Base-by-base conservation (phyloP, 2,329 filamentous ascomycete genomes). In the Aureobasidium pullulans region DNA sequence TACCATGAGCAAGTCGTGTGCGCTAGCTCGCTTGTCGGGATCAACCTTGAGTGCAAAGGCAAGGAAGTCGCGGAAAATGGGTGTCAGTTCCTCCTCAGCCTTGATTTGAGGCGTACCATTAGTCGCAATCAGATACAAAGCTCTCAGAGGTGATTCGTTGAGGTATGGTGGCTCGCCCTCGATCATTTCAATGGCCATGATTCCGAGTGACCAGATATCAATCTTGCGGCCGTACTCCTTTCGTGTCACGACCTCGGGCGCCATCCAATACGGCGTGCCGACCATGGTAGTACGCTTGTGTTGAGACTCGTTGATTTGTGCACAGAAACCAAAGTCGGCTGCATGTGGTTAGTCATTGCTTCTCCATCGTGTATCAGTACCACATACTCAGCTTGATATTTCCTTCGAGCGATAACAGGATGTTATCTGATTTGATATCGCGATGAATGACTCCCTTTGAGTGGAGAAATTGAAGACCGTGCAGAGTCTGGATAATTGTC, bases 171-270 rank as follows among this genome's bases (percentile, higher is more conserved):
- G 94, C 73, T 97, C 94, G 71, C 93, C 94, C 76, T 97, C 94
- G 65, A 99, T 96, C 94, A 99, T 99, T 75, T 99, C 94, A 69
- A 99, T 97, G 7, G 94, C 91, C 94, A 99, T 97, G 76, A 99
- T 99, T 61, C 94, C 94, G 46, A 99, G 79, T 61, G 90, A 96
- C 94, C 94, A 99, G 66, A 99, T 96, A 70, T 99, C 94, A 58
- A 99, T 93, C 75, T 97, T 99, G 63, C 93, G 88, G 65, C 94
- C 94, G 74, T 99, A 99, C 75, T 97, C 94, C 74, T 97, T 97
- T 43, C 92, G 82, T 6, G 91, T 97, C 31, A 99, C 94, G 23
- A 99, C 93, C 75, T 99, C 94, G 3, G 94, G 94, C 1, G 94
- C 94, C 94, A 99, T 99, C 94, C 94, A 99, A 75, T 99, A 99